A percentile compares a stretch with the other conserved stretches of the same genome.
Conservation (phyloP, 176 grass and related monocot genomes). For the Carex myosuroides region DNA sequence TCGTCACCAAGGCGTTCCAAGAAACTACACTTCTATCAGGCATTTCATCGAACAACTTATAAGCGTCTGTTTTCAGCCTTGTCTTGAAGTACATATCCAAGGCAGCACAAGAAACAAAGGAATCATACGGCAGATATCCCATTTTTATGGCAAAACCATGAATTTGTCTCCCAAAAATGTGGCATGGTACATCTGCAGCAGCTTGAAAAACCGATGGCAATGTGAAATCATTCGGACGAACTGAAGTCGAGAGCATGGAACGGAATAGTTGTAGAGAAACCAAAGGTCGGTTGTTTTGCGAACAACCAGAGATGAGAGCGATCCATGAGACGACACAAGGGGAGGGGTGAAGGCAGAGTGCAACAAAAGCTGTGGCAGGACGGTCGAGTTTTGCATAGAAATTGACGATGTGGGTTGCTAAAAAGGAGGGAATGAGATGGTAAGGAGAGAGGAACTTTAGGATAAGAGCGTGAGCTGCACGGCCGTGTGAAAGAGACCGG, state of each 20-base stretch:
- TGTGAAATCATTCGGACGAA: conserved; percentile 83
- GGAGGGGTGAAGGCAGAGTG: conserved; percentile 39
- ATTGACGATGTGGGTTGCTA: conserved; percentile 70
- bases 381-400: conserved; percentile 83
- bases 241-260: conserved; percentile 51
- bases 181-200: conserved; percentile 17
- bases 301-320: conserved; percentile 57
- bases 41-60: conserved; percentile 67
- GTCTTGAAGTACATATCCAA: conserved; percentile 93
- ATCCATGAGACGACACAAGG: conserved; percentile 78
- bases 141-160: conserved; percentile 38
- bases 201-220: conserved; percentile 70
- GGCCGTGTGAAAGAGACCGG: no score
- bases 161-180: conserved; percentile 17
- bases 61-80: conserved; percentile 23
- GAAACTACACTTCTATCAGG: conserved; percentile 44
- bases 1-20: conserved; percentile 76
- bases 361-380: conserved; percentile 33
- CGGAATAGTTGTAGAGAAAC: conserved; percentile 45
- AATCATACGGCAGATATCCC: conserved; percentile 36
- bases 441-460: no score
- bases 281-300: conserved; percentile 43
- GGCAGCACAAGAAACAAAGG: conserved; percentile 60
- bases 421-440: no score
- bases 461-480: no score